phyloP scores from a whole-genome alignment of 1,284 basidiomycete genomes.

The Xanthoconium separans region DNA sequence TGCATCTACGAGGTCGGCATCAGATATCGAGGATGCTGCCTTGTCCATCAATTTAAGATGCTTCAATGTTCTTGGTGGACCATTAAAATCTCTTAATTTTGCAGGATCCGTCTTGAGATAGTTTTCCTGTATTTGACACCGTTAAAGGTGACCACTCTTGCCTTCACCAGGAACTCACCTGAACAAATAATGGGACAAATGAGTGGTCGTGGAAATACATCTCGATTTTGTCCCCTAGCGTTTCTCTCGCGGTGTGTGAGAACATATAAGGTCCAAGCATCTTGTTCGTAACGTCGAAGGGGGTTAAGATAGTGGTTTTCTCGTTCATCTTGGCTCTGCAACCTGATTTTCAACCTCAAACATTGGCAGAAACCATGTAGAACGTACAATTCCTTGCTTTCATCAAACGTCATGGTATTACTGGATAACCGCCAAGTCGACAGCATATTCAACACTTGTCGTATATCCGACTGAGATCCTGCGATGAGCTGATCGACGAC shows the following conservation, averaged over 20 bases:
- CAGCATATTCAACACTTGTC: conserved; percentile 96
- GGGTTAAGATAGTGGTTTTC: conserved; percentile 89
- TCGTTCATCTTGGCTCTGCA: conserved; percentile 84
- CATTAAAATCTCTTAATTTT: conserved; percentile 54
- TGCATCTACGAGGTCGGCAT: conserved; percentile 92
- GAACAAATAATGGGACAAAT: conserved; percentile 93
- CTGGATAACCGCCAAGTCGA: conserved; percentile 91
- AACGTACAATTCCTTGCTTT: conserved; percentile 83
- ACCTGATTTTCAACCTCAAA: not conserved
- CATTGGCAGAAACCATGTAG: not conserved
- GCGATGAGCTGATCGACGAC: conserved; percentile 91
- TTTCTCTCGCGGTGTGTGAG: conserved; percentile 76
- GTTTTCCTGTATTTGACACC: conserved; percentile 65
- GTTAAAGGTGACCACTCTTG: not conserved
- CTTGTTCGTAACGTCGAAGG: conserved; percentile 85
- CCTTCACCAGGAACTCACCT: conserved; percentile 45
- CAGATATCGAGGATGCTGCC: conserved; percentile 90
- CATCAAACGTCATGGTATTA: conserved; percentile 83
- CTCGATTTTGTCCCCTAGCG: conserved; percentile 91
- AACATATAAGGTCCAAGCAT: conserved; percentile 91
- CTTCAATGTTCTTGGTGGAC: conserved; percentile 66
- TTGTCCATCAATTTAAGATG: conserved; percentile 82
- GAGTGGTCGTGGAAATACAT: conserved; percentile 95
- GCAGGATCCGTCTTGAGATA: conserved; percentile 84
- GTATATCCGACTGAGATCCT: conserved; percentile 92